Base-by-base conservation (phyloP, 1,139 yeast genomes). In the Zygoascus meyerae region DNA sequence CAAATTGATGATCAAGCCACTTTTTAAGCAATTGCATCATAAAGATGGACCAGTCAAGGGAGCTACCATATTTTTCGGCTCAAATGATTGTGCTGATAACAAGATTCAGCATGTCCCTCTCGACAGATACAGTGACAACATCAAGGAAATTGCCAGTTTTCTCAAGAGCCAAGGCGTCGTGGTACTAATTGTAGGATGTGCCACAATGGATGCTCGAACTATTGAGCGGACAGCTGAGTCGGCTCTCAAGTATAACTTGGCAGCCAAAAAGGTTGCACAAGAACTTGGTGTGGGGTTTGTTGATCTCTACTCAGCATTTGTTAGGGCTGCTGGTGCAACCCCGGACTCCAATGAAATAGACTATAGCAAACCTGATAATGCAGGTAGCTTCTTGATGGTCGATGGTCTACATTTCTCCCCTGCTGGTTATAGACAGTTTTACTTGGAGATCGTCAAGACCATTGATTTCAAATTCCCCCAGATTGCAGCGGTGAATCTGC, bases 371-470 rank as follows among this genome's bases (percentile, higher is more conserved):
- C 26, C 42, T 10, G 42, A 39, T 18, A 30, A 30, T 39, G 35
- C 30, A 10, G 34, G 28, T 11, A 26, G 34, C 11, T 42, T 34
- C 15, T 52, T 71, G 15, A 55, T 75, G 10, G 51, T 57, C 9
- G 92, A 84, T 57, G 95, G 95, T 0, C 65, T 86, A 34, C 95
- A 86, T 61, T 82, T 73, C 59, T 72, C 77, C 1, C 79, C 81
- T 0, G 60, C 64, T n/a, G 86, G 81, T 0, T 84, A 85, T 61
- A 63, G 65, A 47, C 51, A 83, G 2, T 62, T 79, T 52, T 77
- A 62, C 54, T 64, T 69, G 1, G 66, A 61, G 12, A 46, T 79
- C 10, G 53, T 64, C 34, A 50, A 61, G 18, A 62, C 65, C 1
- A 74, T 80, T 33, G 52, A 58, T 3, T 44, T 50, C 1, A 43